Conservation (phyloP, 768 basidiomycete species). For the Pholiota molesta region DNA sequence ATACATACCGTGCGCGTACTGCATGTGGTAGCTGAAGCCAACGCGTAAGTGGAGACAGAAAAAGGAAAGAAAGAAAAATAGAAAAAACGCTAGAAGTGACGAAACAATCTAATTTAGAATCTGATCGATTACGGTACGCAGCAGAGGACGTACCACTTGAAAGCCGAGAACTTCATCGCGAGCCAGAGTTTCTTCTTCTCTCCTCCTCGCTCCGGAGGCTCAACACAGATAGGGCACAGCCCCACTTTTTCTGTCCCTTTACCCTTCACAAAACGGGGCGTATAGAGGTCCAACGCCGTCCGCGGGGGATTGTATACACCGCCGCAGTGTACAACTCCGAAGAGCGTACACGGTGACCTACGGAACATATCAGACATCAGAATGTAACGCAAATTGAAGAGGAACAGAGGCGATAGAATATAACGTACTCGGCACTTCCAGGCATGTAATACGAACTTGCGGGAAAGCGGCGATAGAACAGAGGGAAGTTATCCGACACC, state of each 20-base stretch:
- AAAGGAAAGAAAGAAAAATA: background rate
- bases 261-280: constrained; percentile 76
- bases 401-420: background rate
- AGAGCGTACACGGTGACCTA: constrained; percentile 41
- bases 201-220: constrained; percentile 62
- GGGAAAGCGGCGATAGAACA: constrained; percentile 75
- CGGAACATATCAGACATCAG: constrained; percentile 1
- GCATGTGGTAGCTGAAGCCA: constrained; percentile 73
- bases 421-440: constrained; percentile 41
- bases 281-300: constrained; percentile 68
- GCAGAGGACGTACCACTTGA: constrained; percentile 63
- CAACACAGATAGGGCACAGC: constrained; percentile 77
- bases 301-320: constrained; percentile 66
- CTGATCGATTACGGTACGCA: background rate
- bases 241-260: constrained; percentile 70
- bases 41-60: background rate
- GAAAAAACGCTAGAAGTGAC: constrained; percentile 23
- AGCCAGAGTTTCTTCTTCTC: constrained; percentile 69
- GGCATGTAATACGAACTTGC: constrained; percentile 56
- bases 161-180: constrained; percentile 80
- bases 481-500: constrained; percentile 51
- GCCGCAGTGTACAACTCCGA: constrained; percentile 40
- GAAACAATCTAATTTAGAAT: background rate
- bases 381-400: background rate
- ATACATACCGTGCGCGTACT: constrained; percentile 70